Evolutionary conservation across 2,329 filamentous ascomycete genomes (phyloP), one percentile per base, ranked within the genome.

Genomic region (Geosmithia flava): DNA sequence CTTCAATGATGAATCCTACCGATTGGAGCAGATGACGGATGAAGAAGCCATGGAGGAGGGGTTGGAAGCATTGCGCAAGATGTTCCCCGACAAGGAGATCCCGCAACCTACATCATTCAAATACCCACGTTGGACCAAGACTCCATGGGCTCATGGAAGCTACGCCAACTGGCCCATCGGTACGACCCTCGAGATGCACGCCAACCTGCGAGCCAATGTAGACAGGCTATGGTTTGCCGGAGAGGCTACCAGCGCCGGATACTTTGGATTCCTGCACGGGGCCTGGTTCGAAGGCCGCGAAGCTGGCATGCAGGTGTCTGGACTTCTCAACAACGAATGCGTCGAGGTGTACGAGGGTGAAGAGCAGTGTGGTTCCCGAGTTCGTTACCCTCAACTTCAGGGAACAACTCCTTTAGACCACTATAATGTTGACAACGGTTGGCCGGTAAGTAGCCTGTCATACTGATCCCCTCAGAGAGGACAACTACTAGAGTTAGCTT

Each of bases 111-210:
- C 67, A 0, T 73, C 68, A 0, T 81, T 85, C 55, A 67, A 69
- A 55, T 83, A 83, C 52, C 80, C 80, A n/a, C 55, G 57, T 2
- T 59, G 57, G 57, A 52, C 54, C n/a, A 47, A 53, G 46, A 53
- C 58, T 16, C 49, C 56, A 53, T 74, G 69, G 70, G 59, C 69
- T 0, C 77, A 72, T 48, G 81, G 81, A 3, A 80, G 74, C 20
- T 85, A 83, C 61, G 80, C 76, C 39, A 84, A 84, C 58, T 85
- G 81, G 82, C 81, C 81, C 0, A 64, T 72, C 0, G 76, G 76
- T 1, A 78, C 78, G 42, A 80, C 76, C 0, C 65, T 85, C 0
- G 75, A 83, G 55, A 76, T 71, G 64, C 81, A 85, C 53, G 75
- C 85, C 57, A 85, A 85, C 53, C 66, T 85, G 11, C 73, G 81